These are phyloP conservation scores for Arthroderma sp. DNA, from an alignment of 2,329 filamentous ascomycete genomes.

Conservation along the genomic window DNA sequence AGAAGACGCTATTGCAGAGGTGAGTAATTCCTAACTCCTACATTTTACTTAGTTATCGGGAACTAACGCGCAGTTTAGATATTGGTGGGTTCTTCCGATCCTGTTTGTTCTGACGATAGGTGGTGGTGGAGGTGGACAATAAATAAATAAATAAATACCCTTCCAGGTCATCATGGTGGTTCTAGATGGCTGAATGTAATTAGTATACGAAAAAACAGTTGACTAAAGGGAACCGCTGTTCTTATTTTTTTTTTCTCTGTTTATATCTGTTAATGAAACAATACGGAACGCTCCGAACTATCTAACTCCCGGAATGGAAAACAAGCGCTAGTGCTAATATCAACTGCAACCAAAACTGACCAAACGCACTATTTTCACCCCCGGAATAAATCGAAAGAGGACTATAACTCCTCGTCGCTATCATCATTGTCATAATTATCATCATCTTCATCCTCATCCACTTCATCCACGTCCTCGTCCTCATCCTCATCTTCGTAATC, in stretches of 20 bases:
- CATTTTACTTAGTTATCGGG: neutral
- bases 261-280: no score
- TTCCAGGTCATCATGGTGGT: neutral
- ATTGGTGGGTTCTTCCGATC: constrained; percentile 36
- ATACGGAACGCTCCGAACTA: no score
- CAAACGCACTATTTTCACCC: neutral
- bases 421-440: neutral
- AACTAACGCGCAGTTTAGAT: constrained; percentile 18
- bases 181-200: no score
- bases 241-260: neutral
- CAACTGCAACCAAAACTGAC: no score
- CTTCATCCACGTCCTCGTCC: neutral
- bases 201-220: no score
- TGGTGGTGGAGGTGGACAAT: constrained; percentile 25
- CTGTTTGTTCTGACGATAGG: constrained; percentile 29
- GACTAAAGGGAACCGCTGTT: no score
- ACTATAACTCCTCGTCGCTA: neutral
- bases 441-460: neutral
- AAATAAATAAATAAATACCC: constrained; percentile 10
- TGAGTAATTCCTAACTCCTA: constrained; percentile 14
- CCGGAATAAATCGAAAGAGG: neutral
- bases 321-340: no score
- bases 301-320: no score
- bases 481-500: neutral
- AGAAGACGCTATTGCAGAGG: constrained; percentile 30